Base-by-base conservation (phyloP, 1,284 basidiomycete species). In the Cryptococcus amylolentus region DNA sequence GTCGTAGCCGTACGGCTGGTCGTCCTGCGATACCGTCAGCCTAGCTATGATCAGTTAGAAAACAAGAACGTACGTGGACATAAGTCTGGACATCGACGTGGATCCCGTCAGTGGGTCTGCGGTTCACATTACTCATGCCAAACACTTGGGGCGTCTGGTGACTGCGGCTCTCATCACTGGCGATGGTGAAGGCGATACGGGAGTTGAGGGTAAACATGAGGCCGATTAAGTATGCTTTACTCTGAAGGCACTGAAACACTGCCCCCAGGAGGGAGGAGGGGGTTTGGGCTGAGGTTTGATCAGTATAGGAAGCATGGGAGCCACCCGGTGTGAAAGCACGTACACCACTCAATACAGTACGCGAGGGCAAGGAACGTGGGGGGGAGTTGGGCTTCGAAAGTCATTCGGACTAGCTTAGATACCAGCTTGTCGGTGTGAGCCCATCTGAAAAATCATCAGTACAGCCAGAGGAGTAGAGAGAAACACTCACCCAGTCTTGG, bases 321-420 rank as follows among this genome's bases (percentile, higher is more conserved):
- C 12, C 5, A 23, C 27, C 20, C 8, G 20, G 8, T 8, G 5
- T 28, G 2, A 4, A 3, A 5, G 12, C 12, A 60, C 67, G 55
- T 40, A 67, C 69, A 52, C 57, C 58, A 69, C 20, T 66, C 63
- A 44, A 63, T 51, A 23, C 67, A 28, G 46, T 63, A 70, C 20
- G 56, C 59, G n/a, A 68, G 43, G 50, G 68, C 62, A 7, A 70
- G 45, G 44, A 64, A 42, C 4, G 65, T 64, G 9, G 68, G 66
- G 3, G 64, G 67, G 1, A 69, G 46, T 59, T 72, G 70, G 0
- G 69, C 62, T 53, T 72, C 70, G 51, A 70, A 64, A 3, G 64
- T 67, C 44, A 72, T 46, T 48, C 69, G 54, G n/a, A 70, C 51
- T 1, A 68, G 55, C 40, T 65, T 60, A 12, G 55, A 49, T 44